Evolutionary conservation across 1,284 basidiomycete genomes (phyloP), one percentile per base, ranked within the genome.

Genomic region (Ustilago lituana): DNA sequence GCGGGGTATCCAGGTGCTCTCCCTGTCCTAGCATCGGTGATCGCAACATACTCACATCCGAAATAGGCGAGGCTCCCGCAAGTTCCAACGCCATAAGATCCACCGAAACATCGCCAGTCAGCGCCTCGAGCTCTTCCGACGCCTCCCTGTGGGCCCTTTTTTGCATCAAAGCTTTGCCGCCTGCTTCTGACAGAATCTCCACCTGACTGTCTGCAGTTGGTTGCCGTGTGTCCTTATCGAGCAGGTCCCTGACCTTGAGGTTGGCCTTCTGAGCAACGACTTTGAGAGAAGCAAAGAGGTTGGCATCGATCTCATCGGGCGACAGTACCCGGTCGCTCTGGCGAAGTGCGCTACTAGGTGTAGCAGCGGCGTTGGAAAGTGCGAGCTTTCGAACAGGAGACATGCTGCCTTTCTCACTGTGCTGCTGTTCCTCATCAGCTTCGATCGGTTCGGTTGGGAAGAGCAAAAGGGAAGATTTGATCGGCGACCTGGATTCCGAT

Each of bases 181-280:
- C 36, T 37, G 35, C 15, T 29, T 11, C 29, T 19, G 24, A 23
- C 35, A 6, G 11, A n/a, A 36, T 14, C 17, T 36, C 33, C n/a
- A n/a, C n/a, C n/a, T n/a, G n/a, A n/a, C n/a, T n/a, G n/a, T n/a
- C n/a, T n/a, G n/a, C n/a, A n/a, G n/a, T 11, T 38, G 12, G 45
- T 10, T 37, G 26, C 11, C 39, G 15, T 14, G 39, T 47, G 19
- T 56, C 38, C 6, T 56, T 29, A 9, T 38, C 48, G 19, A 68
- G 52, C 24, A 71, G 20, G 15, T 70, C 61, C 2, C 32, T 17
- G 1, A 70, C 36, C 17, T 57, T 39, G 46, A 70, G 48, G n/a
- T 70, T 70, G 14, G 67, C 67, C 20, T 70, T 70, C 20, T 51
- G 50, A n/a, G 67, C 67, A 24, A 70, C 67, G 14, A 59, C 58